Base-by-base conservation (phyloP, 306 rosid genomes). In the Vigna hirtella region DNA sequence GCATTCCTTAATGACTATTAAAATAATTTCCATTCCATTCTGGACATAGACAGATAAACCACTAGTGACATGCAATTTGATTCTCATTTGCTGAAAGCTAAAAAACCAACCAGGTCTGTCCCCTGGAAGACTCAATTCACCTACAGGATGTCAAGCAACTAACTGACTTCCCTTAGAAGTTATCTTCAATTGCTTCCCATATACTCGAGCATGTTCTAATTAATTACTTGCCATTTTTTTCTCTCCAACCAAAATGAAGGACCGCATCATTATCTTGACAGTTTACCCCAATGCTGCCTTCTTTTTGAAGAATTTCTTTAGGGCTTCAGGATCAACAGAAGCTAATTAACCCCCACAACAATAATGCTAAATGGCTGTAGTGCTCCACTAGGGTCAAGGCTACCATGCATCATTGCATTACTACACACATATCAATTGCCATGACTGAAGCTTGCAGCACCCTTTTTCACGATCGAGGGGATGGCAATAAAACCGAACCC, bases 281-380 rank as follows among this genome's bases (percentile, higher is more conserved):
- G 61, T 52, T 79, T 42, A 13, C 28, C 50, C 28, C 22, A 2
- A 72, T 28, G 79, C 50, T 42, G 51, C 48, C 38, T 63, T 61
- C 28, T 40, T 51, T 53, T 26, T 38, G n/a, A 24, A 6, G 28
- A n/a, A 28, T 72, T n/a, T 64, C 51, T 51, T 51, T 40, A 8
- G 68, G 74, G 78, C 65, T 53, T 66, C 76, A 79, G 45, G 6
- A 57, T 77, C 26, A 67, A 22, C 30, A 69, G 74, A 55, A 32
- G 56, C 3, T 16, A 20, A 56, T 59, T 56, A 83, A 45, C 45
- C 43, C 67, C 71, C 52, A 63, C n/a, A 70, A 40, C 76, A 16
- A 71, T 12, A 40, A 16, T 17, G 53, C 72, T 56, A 28, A 66
- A 58, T 47, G 73, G 76, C 17, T 55, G 56, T 18, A 38, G 36